Base-by-base conservation (phyloP, 2,329 filamentous ascomycete genomes). In the Alternaria postmessia region DNA sequence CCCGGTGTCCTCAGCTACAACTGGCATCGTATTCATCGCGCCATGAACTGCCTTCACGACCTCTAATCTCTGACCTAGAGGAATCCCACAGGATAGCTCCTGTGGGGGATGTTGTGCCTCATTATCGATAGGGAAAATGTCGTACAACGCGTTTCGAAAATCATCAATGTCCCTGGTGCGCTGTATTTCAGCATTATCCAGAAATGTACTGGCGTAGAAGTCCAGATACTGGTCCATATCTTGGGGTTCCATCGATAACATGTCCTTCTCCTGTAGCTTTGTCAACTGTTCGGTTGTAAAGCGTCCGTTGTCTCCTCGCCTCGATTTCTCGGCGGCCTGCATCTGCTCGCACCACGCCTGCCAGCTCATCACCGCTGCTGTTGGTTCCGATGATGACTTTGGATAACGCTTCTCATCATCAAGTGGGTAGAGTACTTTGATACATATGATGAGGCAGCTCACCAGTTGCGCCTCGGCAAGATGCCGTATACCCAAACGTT, bases 361-460 rank as follows among this genome's bases (percentile, higher is more conserved):
- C 94, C 94, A 98, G 72, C 94, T 82, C 56, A 97, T 81, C 20
- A 78, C 77, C n/a, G 88, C 78, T 4, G 82, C 81, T 14, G 87
- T 82, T 1, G 88, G 85, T 59, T 92, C 89, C 9, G 81, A 79
- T 14, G 80, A 65, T 18, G 81, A 82, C 36, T 73, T 77, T 7
- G 84, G 85, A 66, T 82, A 81, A 42, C 89, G 81, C 53, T 82
- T 76, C 12, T 84, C 70, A 22, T 81, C 80, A 69, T 92, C 88
- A 44, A 97, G 87, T 0, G 94, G 92, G 69, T 92, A 93, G 20
- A 91, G 82, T 3, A 97, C 77, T 70, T 97, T 97, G 4, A 90
- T 88, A 4, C 91, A 88, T 14, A 96, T 84, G 3, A 97, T 81
- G 4, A 97, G 77, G 4, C 92, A 81, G 4, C 89, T 84, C 56